phyloP scores from a whole-genome alignment of 495 filamentous ascomycete species.

The Podospora comata region DNA sequence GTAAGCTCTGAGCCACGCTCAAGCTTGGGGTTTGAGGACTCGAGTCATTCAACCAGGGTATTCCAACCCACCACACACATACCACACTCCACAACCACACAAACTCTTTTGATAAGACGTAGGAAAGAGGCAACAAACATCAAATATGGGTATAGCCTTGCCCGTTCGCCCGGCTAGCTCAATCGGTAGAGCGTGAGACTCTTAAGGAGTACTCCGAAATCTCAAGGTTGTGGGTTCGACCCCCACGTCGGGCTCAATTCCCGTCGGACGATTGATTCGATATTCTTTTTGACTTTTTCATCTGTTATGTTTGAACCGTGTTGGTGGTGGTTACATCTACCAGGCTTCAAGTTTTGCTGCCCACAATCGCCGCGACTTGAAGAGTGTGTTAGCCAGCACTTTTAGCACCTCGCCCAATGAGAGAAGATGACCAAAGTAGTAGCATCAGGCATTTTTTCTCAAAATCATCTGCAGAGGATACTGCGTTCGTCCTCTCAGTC shows the following conservation, averaged over 20 bases:
- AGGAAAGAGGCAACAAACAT: not conserved
- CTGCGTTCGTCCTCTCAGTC: no score
- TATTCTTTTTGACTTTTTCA: not conserved
- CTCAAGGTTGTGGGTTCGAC: conserved; percentile 9
- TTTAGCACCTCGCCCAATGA: no score
- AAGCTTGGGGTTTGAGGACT: not conserved
- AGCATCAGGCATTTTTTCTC: no score
- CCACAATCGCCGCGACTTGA: no score
- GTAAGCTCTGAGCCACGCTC: not conserved
- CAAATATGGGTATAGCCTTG: conserved; percentile 1
- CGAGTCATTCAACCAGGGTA: not conserved
- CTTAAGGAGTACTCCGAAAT: conserved; percentile 48
- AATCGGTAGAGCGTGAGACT: conserved; percentile 83
- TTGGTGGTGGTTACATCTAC: no score
- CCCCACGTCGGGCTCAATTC: conserved; percentile 8
- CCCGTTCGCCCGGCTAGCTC: conserved; percentile 59
- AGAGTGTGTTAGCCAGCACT: no score
- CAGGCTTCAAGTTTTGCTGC: no score
- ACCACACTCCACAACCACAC: not conserved
- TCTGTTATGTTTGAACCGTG: not conserved
- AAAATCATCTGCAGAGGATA: no score
- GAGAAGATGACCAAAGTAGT: no score
- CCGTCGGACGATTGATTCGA: not conserved
- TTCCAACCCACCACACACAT: not conserved
- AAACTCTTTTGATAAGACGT: not conserved